A percentile compares a stretch with the other conserved stretches of the same genome.
Conservation (phyloP, 2,329 filamentous ascomycete genomes). For the Eutypa lata region DNA sequence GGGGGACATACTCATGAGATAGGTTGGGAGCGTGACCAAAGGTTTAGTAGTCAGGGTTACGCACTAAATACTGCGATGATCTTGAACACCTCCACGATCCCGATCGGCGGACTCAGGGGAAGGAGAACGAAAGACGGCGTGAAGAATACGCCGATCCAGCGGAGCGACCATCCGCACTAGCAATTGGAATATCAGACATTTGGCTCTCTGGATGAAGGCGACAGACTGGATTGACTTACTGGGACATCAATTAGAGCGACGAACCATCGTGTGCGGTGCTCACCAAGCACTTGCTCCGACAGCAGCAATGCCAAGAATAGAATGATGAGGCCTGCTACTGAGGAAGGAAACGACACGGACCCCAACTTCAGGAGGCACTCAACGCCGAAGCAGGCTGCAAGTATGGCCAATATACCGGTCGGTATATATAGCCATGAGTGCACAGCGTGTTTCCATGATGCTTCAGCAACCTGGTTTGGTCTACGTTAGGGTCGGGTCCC, state of each 20-base stretch:
- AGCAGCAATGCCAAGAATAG: slow-evolving; percentile 49
- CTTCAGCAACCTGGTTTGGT: slow-evolving; percentile 10
- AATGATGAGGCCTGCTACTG: slow-evolving; percentile 55
- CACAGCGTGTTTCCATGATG: slow-evolving; percentile 19
- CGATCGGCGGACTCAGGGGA: slow-evolving; percentile 53
- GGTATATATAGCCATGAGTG: slow-evolving; percentile 51
- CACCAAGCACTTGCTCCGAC: slow-evolving; percentile 45
- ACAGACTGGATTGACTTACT: slow-evolving; percentile 29
- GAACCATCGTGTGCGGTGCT: slow-evolving; percentile 43
- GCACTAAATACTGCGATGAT: slow-evolving; percentile 58
- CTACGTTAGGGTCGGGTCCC: background rate
- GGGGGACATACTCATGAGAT: no score
- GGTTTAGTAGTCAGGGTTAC: no score
- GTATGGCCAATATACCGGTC: slow-evolving; percentile 36
- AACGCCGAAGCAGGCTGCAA: slow-evolving; percentile 41
- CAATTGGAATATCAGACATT: no score
- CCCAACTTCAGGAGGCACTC: slow-evolving; percentile 41
- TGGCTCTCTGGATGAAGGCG: no score
- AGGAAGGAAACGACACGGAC: slow-evolving; percentile 55
- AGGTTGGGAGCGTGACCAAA: no score
- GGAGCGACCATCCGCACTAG: slow-evolving; percentile 54
- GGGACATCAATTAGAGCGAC: slow-evolving; percentile 52
- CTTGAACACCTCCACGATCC: slow-evolving; percentile 52
- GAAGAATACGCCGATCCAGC: slow-evolving; percentile 59
- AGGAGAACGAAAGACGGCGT: slow-evolving; percentile 58